Evolutionary conservation across 2,329 filamentous ascomycete species (phyloP).

Genomic region (Epichloe baconii): DNA sequence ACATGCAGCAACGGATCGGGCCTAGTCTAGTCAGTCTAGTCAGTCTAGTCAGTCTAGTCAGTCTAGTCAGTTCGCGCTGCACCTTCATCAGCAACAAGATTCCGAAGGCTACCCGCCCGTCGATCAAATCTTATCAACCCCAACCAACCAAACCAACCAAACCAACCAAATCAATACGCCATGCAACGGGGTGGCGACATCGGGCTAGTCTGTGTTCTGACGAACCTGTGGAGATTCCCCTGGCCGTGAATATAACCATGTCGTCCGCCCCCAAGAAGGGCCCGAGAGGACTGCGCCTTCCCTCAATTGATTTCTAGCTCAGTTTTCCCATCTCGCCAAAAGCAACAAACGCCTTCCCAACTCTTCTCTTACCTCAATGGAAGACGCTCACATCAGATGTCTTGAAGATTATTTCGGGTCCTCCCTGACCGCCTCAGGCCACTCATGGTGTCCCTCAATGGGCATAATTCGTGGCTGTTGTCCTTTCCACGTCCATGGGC

Average conservation of each 20-base stretch:
- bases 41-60: background rate
- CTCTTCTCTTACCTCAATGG: constrained; percentile 5
- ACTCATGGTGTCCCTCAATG: constrained; percentile 19
- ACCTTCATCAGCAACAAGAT: background rate
- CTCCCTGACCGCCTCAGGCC: constrained; percentile 11
- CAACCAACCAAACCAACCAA: background rate
- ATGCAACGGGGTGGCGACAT: background rate
- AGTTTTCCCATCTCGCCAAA: background rate
- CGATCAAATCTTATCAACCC: background rate
- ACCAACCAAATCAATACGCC: background rate
- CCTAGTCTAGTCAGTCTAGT: no score
- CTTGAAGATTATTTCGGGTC: constrained; percentile 7
- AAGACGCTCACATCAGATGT: constrained; percentile 6
- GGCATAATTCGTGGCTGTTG: constrained; percentile 22
- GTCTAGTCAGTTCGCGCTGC: background rate
- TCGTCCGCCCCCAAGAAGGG: background rate
- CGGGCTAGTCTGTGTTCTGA: background rate
- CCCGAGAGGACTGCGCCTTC: background rate
- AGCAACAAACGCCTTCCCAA: background rate
- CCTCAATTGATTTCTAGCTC: background rate
- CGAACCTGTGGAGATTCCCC: background rate
- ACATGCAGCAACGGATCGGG: background rate
- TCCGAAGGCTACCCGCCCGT: background rate
- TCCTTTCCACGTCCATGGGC: constrained; percentile 17
- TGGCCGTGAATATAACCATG: background rate